Percentiles rank a stretch among this genome's conserved stretches.
phyloP scores from a whole-genome alignment of 2,329 filamentous ascomycete genomes.

The Xylariaceae sp. region DNA sequence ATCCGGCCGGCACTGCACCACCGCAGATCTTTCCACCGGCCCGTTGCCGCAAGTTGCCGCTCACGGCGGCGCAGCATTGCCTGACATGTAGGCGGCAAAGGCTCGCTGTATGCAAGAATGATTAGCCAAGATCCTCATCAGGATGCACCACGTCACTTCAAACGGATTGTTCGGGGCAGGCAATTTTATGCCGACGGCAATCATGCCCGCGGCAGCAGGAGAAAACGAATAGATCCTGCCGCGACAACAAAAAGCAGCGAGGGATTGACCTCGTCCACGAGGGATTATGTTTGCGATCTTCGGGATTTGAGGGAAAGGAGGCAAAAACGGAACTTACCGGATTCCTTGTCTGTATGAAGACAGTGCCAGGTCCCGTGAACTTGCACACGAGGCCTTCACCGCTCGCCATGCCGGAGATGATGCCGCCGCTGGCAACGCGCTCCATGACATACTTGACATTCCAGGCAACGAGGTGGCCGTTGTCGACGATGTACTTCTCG shows the following conservation, averaged over 20 bases:
- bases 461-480: slow-evolving; percentile 93
- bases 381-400: slow-evolving; percentile 91
- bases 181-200: too few species aligned
- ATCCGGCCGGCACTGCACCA: too few species aligned
- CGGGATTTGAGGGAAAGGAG: background rate
- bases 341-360: slow-evolving; percentile 92
- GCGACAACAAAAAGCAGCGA: slow-evolving; percentile 3
- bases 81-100: slow-evolving; percentile 50
- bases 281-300: too few species aligned
- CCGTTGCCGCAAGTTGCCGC: too few species aligned
- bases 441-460: slow-evolving; percentile 93
- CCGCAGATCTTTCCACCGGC: too few species aligned
- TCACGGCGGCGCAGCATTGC: slow-evolving; percentile 37
- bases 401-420: slow-evolving; percentile 80
- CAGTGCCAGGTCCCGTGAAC: slow-evolving; percentile 84
- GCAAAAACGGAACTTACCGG: slow-evolving; percentile 46
- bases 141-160: too few species aligned
- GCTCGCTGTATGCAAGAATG: slow-evolving; percentile 38
- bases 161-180: too few species aligned
- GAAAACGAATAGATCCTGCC: too few species aligned
- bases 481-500: slow-evolving; percentile 89
- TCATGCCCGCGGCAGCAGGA: too few species aligned
- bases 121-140: slow-evolving; percentile 9
- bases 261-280: too few species aligned
- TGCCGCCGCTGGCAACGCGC: slow-evolving; percentile 82